phyloP scores from a whole-genome alignment of 169 alveolate genomes.

The Cryptosporidium baileyi region DNA sequence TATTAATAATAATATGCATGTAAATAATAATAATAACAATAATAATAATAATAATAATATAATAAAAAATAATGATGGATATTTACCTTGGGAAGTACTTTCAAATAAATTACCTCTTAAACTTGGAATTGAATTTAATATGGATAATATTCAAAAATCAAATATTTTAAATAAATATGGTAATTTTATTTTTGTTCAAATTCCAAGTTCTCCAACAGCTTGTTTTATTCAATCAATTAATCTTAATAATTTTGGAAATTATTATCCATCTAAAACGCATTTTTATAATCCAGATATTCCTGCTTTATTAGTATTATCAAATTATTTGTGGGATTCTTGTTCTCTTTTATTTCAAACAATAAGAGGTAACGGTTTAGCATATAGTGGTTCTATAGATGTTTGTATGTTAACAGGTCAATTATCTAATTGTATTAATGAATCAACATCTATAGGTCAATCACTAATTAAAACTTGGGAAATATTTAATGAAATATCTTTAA shows the following conservation, averaged over 20 bases:
- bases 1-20: no score
- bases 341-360: constrained; percentile 25
- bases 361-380: constrained; percentile 51
- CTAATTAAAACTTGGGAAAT: constrained; percentile 53
- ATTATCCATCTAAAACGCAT: constrained; percentile 26
- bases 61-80: background rate
- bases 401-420: constrained; percentile 45
- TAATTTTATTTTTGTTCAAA: background rate
- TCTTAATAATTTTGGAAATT: constrained; percentile 12
- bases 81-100: constrained; percentile 42
- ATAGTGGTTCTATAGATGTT: constrained; percentile 18
- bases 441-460: constrained; percentile 53
- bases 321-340: constrained; percentile 50
- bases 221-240: constrained; percentile 39
- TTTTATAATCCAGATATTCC: constrained; percentile 63
- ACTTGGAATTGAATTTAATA: constrained; percentile 11
- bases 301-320: constrained; percentile 32
- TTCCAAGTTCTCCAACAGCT: constrained; percentile 33
- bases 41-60: no score
- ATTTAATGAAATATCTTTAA: constrained; percentile 19
- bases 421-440: constrained; percentile 49
- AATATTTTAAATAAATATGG: constrained; percentile 2
- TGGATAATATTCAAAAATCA: background rate
- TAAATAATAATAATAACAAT: no score
- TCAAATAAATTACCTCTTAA: constrained; percentile 20